A percentile compares a stretch with the other conserved stretches of the same genome.
These are phyloP conservation scores for Trichosporon asahii DNA, from an alignment of 1,284 basidiomycete genomes.

Conservation along the genomic window DNA sequence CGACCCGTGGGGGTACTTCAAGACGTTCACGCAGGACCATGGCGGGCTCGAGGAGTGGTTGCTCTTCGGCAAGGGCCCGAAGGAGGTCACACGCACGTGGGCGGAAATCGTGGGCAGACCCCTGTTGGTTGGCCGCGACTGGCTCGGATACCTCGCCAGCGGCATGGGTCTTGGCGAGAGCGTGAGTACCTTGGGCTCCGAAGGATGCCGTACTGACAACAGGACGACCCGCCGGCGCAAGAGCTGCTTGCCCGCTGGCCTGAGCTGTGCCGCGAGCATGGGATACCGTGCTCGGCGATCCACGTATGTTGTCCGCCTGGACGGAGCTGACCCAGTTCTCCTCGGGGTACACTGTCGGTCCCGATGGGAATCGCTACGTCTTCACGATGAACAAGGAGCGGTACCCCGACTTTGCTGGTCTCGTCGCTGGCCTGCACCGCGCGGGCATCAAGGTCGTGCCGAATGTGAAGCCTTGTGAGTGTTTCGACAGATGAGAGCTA, in stretches of 20 bases:
- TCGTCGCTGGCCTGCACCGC: conserved; percentile 49
- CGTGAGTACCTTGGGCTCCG: conserved; percentile 18
- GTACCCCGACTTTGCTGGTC: conserved; percentile 53
- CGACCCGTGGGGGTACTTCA: conserved; percentile 53
- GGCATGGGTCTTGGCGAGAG: conserved; percentile 53
- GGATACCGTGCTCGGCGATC: conserved; percentile 52
- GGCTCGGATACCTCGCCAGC: conserved; percentile 51
- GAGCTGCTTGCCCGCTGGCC: conserved; percentile 51
- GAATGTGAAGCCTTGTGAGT: conserved; percentile 53
- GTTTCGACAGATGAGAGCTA: neutral
- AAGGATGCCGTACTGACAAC: conserved; percentile 11
- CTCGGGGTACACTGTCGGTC: conserved; percentile 51
- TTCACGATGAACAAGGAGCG: conserved; percentile 53
- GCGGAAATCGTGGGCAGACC: conserved; percentile 50
- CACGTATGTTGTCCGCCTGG: conserved; percentile 28
- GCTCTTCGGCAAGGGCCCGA: conserved; percentile 45
- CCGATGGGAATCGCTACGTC: conserved; percentile 50
- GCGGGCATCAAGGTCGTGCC: conserved; percentile 53
- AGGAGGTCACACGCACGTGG: conserved; percentile 43
- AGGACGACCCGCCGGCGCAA: conserved; percentile 51
- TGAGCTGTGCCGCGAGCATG: conserved; percentile 49
- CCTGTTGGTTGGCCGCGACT: conserved; percentile 50
- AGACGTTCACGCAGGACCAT: conserved; percentile 49
- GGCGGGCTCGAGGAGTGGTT: conserved; percentile 53
- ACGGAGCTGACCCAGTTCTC: conserved; percentile 34